Conservation (phyloP, 2,329 filamentous ascomycete genomes). For the Sporothrix variecibatus region DNA sequence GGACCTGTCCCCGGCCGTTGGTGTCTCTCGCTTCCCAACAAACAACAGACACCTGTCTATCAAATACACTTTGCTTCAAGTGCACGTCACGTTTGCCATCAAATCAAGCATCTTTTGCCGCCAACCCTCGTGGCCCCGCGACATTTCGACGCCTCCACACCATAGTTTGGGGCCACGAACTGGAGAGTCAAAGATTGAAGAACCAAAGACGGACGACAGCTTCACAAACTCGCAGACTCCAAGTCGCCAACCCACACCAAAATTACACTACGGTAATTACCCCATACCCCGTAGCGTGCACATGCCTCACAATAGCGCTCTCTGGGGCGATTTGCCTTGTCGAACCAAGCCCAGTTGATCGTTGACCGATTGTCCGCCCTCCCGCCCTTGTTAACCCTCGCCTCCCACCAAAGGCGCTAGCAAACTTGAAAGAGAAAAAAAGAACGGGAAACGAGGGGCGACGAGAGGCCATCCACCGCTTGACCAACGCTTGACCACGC, state of each 20-base stretch:
- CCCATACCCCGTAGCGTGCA: not conserved
- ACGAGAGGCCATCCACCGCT: not conserved
- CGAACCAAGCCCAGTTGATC: not conserved
- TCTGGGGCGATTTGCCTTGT: not conserved
- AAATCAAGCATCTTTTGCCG: not conserved
- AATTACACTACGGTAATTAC: not conserved
- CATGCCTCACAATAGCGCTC: slow-evolving; percentile 7
- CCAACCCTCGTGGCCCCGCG: not conserved
- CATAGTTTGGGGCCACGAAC: not conserved
- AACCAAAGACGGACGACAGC: not conserved
- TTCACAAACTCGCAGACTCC: not conserved
- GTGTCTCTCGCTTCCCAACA: not conserved
- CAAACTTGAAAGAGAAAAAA: not conserved
- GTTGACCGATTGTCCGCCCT: not conserved
- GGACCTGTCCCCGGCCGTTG: not conserved
- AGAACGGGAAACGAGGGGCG: not conserved
- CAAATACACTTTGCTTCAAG: not conserved
- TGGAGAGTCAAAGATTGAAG: not conserved
- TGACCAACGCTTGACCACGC: not conserved
- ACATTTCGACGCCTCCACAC: not conserved
- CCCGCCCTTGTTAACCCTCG: not conserved
- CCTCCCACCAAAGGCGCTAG: slow-evolving; percentile 4
- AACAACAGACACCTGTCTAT: not conserved
- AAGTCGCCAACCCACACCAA: not conserved
- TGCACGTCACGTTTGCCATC: not conserved